phyloP scores from a whole-genome alignment of 495 filamentous ascomycete genomes.

The Tetracladium setigerum region DNA sequence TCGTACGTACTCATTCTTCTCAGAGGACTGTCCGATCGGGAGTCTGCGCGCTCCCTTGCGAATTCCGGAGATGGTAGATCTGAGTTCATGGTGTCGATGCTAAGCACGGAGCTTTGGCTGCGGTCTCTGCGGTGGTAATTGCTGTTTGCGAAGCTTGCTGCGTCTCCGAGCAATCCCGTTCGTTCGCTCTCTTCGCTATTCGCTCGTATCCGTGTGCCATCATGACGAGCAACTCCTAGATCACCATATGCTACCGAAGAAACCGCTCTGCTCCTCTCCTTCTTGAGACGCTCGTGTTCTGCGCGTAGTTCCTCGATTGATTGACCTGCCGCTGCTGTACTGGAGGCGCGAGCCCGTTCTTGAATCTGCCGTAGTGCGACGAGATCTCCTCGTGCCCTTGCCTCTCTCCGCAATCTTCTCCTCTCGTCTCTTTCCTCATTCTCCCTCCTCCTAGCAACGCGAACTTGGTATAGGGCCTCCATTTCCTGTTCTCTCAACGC shows the following conservation, averaged over 20 bases:
- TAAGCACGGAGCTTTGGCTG: conserved; percentile 38
- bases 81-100: conserved; percentile 34
- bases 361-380: conserved; percentile 54
- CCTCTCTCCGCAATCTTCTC: conserved; percentile 55
- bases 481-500: conserved; percentile 81
- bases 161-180: conserved; percentile 63
- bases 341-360: conserved; percentile 26
- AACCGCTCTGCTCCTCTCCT: conserved; percentile 63
- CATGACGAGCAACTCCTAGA: conserved; percentile 78
- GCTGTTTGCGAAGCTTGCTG: conserved; percentile 48
- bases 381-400: conserved; percentile 59
- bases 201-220: conserved; percentile 79
- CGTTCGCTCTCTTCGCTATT: conserved; percentile 72
- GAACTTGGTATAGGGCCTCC: conserved; percentile 86
- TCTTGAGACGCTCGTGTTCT: conserved; percentile 56
- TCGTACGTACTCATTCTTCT: background rate
- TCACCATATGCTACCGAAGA: conserved; percentile 82
- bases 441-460: conserved; percentile 68
- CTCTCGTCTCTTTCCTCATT: conserved; percentile 70
- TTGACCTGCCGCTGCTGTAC: conserved; percentile 12
- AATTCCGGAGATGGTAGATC: conserved; percentile 15
- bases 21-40: conserved; percentile 12
- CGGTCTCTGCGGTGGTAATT: conserved; percentile 32
- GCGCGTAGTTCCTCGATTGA: conserved; percentile 48
- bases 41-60: conserved; percentile 16